phyloP scores from a whole-genome alignment of 768 basidiomycete genomes.

The Chalciporus sphaerocephalus region DNA sequence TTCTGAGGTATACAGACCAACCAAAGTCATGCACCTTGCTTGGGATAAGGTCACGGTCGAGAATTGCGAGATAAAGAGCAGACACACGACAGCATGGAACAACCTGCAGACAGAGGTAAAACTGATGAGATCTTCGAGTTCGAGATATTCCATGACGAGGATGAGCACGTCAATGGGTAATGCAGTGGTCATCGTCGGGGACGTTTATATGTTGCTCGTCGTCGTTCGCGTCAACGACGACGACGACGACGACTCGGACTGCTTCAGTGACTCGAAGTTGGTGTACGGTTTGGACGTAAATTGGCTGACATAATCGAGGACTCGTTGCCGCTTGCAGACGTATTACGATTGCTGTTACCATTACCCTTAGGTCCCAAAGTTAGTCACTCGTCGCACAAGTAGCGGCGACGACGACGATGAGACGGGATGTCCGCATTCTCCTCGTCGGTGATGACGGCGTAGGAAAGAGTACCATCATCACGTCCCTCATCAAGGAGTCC shows the following conservation, averaged over 20 bases:
- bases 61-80: background rate
- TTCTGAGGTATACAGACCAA: conserved; percentile 50
- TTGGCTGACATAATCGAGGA: conserved; percentile 19
- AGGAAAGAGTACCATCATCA: conserved; percentile 96
- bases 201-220: background rate
- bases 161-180: conserved; percentile 57
- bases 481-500: conserved; percentile 93
- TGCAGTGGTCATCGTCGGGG: conserved; percentile 1
- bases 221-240: background rate
- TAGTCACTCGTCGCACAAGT: conserved; percentile 1
- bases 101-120: conserved; percentile 29
- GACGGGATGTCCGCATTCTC: conserved; percentile 90
- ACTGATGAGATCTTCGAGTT: conserved; percentile 38
- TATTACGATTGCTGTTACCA: too few relatives aligned
- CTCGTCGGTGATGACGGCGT: conserved; percentile 96
- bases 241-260: too few relatives aligned
- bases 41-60: background rate
- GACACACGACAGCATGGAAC: conserved; percentile 39
- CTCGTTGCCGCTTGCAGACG: too few relatives aligned
- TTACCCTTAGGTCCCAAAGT: too few relatives aligned
- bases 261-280: too few relatives aligned
- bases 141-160: conserved; percentile 45
- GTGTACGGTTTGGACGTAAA: background rate
- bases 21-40: conserved; percentile 57
- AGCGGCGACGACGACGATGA: conserved; percentile 44